Base-by-base conservation (phyloP, 371 early-diverging fungal genomes). In the Phascolomyces articulosus region DNA sequence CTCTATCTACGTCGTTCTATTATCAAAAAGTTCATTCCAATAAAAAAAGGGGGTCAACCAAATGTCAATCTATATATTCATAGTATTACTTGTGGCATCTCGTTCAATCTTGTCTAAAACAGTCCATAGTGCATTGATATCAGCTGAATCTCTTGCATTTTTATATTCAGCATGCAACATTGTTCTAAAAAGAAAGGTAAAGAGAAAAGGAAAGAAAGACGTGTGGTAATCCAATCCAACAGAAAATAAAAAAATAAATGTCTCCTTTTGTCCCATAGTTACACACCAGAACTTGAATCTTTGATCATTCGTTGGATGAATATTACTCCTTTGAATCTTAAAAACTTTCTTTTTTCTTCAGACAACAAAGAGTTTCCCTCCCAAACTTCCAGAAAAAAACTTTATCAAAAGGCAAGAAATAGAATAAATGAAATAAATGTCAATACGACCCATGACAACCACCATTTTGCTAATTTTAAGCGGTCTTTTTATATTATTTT, bases 131-230 rank as follows among this genome's bases (percentile, higher is more conserved):
- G 3, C 56, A 47, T 55, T 29, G 16, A 48, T 49, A 18, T 48
- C 28, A 1, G 51, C 9, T 23, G 62, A 61, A 34, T 49, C 24
- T 20, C 54, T 38, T 11, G 48, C 11, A 21, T n/a, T 26, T 23
- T 28, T 53, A 49, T 61, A 61, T 24, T 61, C 53, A 4, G 28
- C 47, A n/a, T 51, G 21, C 21, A 31, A 61, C 62, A 61, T 61
- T 24, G n/a, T 51, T 15, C 23, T 59, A 44, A 24, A 27, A 44
- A 59, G 10, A n/a, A 29, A 29, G 10, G 20, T 10, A 48, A 48
- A 29, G 44, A 54, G 18, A 54, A 23, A 54, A 54, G 21, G 31
- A 38, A 41, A 41, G 15, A 41, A n/a, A n/a, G 41, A 41, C 41
- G 31, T 31, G 31, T 31, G n/a, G n/a, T n/a, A n/a, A n/a, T n/a